Conservation (phyloP, 352 stramenopile species). For the Phytophthora citricola region DNA sequence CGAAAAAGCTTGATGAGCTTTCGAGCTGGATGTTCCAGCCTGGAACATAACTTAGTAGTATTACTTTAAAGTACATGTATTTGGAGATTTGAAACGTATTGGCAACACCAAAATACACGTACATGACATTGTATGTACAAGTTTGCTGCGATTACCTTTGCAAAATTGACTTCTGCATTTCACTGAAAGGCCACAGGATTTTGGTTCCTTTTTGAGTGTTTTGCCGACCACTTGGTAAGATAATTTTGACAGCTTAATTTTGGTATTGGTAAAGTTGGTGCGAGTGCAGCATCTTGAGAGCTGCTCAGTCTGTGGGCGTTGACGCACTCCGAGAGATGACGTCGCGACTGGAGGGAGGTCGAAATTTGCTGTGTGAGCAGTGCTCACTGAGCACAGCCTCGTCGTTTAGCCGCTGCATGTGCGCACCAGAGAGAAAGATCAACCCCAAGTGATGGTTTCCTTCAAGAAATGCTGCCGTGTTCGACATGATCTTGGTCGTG, state of each 20-base stretch:
- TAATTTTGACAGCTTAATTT: background rate
- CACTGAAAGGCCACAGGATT: too few relatives aligned
- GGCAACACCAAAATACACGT: too few relatives aligned
- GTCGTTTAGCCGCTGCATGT: background rate
- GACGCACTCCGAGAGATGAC: background rate
- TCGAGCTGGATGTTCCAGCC: too few relatives aligned
- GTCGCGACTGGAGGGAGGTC: background rate
- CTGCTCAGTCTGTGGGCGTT: slow-evolving; percentile 11
- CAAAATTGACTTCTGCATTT: too few relatives aligned
- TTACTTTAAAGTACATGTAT: too few relatives aligned
- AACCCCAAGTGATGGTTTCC: background rate
- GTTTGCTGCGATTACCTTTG: too few relatives aligned
- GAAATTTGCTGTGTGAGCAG: background rate
- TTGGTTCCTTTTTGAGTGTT: background rate
- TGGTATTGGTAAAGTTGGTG: background rate
- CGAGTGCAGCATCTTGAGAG: slow-evolving; percentile 10
- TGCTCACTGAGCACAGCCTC: background rate
- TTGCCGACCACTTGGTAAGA: background rate
- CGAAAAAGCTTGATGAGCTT: too few relatives aligned
- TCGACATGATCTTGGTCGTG: slow-evolving; percentile 6
- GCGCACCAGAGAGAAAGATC: slow-evolving; percentile 1
- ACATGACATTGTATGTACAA: too few relatives aligned
- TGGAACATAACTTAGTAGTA: too few relatives aligned
- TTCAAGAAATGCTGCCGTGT: slow-evolving; percentile 8
- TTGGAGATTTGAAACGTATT: too few relatives aligned